phyloP scores from a whole-genome alignment of 1,139 yeast genomes.

The Protomyces lactucae-debilis region DNA sequence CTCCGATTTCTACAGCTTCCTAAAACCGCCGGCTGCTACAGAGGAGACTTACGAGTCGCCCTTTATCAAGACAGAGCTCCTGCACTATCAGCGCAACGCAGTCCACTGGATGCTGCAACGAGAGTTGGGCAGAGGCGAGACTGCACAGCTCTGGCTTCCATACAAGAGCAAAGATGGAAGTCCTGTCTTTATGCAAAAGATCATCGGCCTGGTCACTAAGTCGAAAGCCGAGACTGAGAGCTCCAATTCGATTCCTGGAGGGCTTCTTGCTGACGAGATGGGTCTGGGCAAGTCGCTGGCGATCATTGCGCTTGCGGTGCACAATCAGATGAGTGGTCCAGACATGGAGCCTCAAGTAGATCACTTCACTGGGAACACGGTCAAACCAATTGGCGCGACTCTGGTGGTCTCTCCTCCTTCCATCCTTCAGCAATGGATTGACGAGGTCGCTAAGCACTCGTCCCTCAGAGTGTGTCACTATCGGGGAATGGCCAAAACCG shows the following conservation, averaged over 20 bases:
- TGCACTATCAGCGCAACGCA: slow-evolving; percentile 30
- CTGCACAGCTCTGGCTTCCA: slow-evolving; percentile 10
- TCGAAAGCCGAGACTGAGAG: neutral
- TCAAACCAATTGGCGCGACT: slow-evolving; percentile 61
- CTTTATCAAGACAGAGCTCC: slow-evolving; percentile 23
- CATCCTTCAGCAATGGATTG: slow-evolving; percentile 76
- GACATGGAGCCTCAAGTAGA: slow-evolving; percentile 40
- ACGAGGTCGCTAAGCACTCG: slow-evolving; percentile 61
- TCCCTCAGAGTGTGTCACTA: slow-evolving; percentile 53
- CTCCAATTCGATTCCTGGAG: slow-evolving; percentile 23
- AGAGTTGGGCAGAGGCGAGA: slow-evolving; percentile 9
- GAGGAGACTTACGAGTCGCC: neutral
- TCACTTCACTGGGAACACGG: slow-evolving; percentile 46
- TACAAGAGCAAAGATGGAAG: neutral
- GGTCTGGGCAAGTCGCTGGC: slow-evolving; percentile 95
- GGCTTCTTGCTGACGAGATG: slow-evolving; percentile 51
- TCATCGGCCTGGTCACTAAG: slow-evolving; percentile 1
- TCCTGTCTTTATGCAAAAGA: slow-evolving; percentile 3
- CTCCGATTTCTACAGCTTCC: neutral
- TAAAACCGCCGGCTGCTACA: slow-evolving; percentile 2
- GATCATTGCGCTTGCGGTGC: slow-evolving; percentile 56
- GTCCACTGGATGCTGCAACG: slow-evolving; percentile 30
- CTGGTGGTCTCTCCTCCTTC: slow-evolving; percentile 80
- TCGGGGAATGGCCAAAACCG: neutral
- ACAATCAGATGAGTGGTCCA: slow-evolving; percentile 48